Evolutionary conservation across 1,139 yeast species (phyloP).

Genomic region (Yarrowia galli): DNA sequence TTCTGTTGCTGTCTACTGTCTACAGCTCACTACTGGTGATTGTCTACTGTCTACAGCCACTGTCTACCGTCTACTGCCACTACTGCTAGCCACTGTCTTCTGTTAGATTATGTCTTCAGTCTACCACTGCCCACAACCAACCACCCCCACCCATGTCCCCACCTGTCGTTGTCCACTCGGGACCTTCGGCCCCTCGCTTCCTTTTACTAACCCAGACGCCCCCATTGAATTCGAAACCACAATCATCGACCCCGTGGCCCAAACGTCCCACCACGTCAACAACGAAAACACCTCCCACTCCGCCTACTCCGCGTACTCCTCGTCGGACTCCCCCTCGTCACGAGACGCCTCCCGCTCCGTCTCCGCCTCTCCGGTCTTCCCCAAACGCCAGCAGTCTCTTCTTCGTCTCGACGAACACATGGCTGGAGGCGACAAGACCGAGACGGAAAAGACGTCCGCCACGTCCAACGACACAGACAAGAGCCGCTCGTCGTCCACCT

Average conservation of each 20-base stretch:
- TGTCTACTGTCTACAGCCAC: too few relatives aligned
- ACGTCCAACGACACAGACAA: background rate
- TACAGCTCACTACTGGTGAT: too few relatives aligned
- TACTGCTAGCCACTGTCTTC: too few relatives aligned
- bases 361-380: slow-evolving; percentile 21
- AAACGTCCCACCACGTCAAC: slow-evolving; percentile 14
- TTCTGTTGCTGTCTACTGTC: too few relatives aligned
- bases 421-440: too few relatives aligned
- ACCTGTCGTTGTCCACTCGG: too few relatives aligned
- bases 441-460: background rate
- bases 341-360: slow-evolving; percentile 5
- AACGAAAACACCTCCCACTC: background rate
- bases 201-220: slow-evolving; percentile 13
- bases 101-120: too few relatives aligned
- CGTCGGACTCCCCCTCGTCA: background rate
- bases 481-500: slow-evolving; percentile 23
- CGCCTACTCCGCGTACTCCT: background rate
- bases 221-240: slow-evolving; percentile 35
- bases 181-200: background rate
- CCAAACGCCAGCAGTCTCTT: slow-evolving; percentile 28
- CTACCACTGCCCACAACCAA: background rate
- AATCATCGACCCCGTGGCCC: slow-evolving; percentile 11
- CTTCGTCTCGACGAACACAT: slow-evolving; percentile 14
- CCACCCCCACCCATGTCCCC: too few relatives aligned
- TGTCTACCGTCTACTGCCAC: too few relatives aligned